Base-by-base conservation (phyloP, 2,329 filamentous ascomycete genomes). In the Penicillium sp. region DNA sequence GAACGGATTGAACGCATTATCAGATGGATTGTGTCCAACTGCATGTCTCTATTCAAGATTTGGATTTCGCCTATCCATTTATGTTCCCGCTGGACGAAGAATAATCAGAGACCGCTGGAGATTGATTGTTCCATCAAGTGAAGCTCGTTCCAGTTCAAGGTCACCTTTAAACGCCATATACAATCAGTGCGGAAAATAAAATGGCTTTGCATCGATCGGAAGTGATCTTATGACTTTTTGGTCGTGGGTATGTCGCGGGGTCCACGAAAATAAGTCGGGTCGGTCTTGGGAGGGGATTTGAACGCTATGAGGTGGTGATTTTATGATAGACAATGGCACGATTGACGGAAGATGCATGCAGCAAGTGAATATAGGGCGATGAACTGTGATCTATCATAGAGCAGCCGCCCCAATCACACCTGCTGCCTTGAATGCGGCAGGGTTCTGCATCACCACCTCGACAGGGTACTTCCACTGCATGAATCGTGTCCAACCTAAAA, bases 381-480 rank as follows among this genome's bases (percentile, higher is more conserved):
- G 10, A 13, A n/a, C 13, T 50, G 26, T 16, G 44, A n/a, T 14
- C 30, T n/a, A 42, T 72, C 61, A 77, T 55, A 77, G 63, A 27
- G 71, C 69, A 32, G 71, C 68, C 7, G 84, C 86, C 64, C 83
- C 83, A n/a, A 82, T 78, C 8, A 79, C 82, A 27, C 88, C 88
- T 1, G 79, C 77, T n/a, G 77, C 81, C 66, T 82, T 84, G 74
- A 88, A 89, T 0, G 78, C 71, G 58, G 77, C 80, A 67, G 87
- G 85, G 71, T 80, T 87, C 53, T 84, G 74, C 39, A 78, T 62
- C n/a, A 73, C 70, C 40, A 96, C 80, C 57, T 95, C 88, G 52
- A 96, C 87, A 0, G 85, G 85, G 70, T 96, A 94, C 73, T 89
- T 87, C 92, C 91, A 97, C 72, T 91, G 85, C 92, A 97, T 97